Conservation (phyloP, 148 eudicot genomes). For the Beta vulgaris region DNA sequence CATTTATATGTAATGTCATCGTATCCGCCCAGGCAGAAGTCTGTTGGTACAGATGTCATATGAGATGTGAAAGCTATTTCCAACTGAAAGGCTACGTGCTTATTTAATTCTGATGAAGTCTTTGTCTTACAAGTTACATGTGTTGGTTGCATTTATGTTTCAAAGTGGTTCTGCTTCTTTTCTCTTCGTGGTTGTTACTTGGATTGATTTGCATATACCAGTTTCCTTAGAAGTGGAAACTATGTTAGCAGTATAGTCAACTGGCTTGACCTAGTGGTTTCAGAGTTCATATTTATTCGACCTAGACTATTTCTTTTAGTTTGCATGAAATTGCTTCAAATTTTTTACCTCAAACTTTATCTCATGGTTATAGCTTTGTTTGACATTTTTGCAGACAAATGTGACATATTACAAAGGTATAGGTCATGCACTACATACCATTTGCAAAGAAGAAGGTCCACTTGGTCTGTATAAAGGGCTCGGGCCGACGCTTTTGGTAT, state of each 20-base stretch:
- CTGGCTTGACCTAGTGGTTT: not conserved
- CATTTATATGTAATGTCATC: too few species aligned
- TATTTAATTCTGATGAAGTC: not conserved
- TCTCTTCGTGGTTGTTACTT: not conserved
- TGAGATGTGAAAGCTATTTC: too few species aligned
- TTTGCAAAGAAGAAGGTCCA: constrained; percentile 70
- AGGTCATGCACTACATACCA: constrained; percentile 73
- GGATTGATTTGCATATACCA: not conserved
- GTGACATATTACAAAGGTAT: constrained; percentile 80
- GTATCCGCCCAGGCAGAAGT: too few species aligned
- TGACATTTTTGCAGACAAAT: constrained; percentile 59
- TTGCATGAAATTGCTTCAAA: not conserved
- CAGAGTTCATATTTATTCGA: too few species aligned
- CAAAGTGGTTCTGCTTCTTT: not conserved
- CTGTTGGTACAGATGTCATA: too few species aligned
- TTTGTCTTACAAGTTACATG: not conserved
- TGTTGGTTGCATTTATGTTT: not conserved
- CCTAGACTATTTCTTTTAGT: too few species aligned
- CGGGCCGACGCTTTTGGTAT: constrained; percentile 87
- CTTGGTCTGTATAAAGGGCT: constrained; percentile 94
- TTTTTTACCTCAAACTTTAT: not conserved
- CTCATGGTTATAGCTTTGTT: not conserved
- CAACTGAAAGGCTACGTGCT: too few species aligned
- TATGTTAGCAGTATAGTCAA: not conserved
- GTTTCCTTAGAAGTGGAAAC: not conserved